Conservation (phyloP, 257 asterid genomes). For the Petrea volubilis region DNA sequence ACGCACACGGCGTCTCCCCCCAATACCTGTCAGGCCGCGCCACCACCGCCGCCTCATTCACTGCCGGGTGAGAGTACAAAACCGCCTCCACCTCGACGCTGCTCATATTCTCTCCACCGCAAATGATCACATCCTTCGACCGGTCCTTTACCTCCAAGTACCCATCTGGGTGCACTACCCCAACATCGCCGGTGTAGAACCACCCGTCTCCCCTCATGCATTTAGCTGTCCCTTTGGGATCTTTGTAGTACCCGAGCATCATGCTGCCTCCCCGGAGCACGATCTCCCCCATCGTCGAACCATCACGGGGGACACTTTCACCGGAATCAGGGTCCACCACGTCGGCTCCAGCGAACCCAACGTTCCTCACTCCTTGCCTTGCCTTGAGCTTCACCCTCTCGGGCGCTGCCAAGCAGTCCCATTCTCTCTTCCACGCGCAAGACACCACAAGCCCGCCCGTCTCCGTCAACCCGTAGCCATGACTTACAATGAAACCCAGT, state of each 20-base stretch:
- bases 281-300: constrained; percentile 53
- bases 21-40: constrained; percentile 76
- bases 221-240: constrained; percentile 51
- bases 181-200: constrained; percentile 84
- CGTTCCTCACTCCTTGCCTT: constrained; percentile 67
- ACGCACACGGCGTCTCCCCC: constrained; percentile 91
- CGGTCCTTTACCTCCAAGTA: constrained; percentile 74
- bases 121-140: constrained; percentile 80
- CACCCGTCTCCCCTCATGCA: constrained; percentile 63
- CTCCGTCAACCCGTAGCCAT: constrained; percentile 83
- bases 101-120: constrained; percentile 86
- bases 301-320: constrained; percentile 49
- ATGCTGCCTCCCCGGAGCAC: constrained; percentile 57
- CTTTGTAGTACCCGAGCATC: constrained; percentile 71
- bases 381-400: constrained; percentile 70
- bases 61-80: constrained; percentile 62
- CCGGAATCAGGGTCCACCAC: constrained; percentile 56
- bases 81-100: constrained; percentile 85
- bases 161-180: constrained; percentile 79
- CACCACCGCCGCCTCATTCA: constrained; percentile 87
- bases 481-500: constrained; percentile 60
- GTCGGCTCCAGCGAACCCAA: constrained; percentile 53
- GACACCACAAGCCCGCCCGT: constrained; percentile 62
- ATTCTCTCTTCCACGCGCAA: constrained; percentile 63
- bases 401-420: constrained; percentile 58